A percentile compares a stretch with the other conserved stretches of the same genome.
These are phyloP conservation scores for Drechmeria coniospora DNA, from an alignment of 2,329 filamentous ascomycete species.

Conservation along the genomic window DNA sequence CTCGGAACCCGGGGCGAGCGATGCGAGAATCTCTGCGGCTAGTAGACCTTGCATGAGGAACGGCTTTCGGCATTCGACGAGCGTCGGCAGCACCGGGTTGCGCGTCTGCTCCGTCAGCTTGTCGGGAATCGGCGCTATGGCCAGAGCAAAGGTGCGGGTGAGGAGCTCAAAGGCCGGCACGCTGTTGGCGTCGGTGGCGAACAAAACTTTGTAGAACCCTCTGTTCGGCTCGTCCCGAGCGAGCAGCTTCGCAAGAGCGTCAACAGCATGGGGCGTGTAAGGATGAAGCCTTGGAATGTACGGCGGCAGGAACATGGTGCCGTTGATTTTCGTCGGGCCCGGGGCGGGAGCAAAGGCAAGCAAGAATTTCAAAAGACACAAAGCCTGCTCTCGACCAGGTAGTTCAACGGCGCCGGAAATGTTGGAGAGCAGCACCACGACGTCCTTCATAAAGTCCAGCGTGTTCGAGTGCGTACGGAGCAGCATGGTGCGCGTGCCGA, in stretches of 20 bases:
- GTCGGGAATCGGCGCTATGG: constrained; percentile 73
- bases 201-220: constrained; percentile 67
- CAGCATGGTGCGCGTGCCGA: constrained; percentile 80
- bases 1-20: constrained; percentile 57
- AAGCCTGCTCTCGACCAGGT: constrained; percentile 72
- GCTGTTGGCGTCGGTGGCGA: constrained; percentile 52
- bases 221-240: constrained; percentile 90
- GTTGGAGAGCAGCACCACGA: constrained; percentile 80
- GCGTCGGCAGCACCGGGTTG: constrained; percentile 42
- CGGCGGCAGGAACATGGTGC: constrained; percentile 56
- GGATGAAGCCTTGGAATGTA: constrained; percentile 73
- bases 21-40: constrained; percentile 74
- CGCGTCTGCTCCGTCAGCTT: constrained; percentile 34
- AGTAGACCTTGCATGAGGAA: constrained; percentile 85
- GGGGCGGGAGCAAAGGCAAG: constrained; percentile 79
- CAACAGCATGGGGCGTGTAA: constrained; percentile 79
- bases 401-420: constrained; percentile 67
- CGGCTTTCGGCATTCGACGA: constrained; percentile 73
- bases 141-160: constrained; percentile 73
- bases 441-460: constrained; percentile 93
- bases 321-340: constrained; percentile 40
- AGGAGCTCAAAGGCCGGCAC: constrained; percentile 61
- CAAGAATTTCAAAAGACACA: constrained; percentile 76
- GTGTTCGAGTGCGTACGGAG: constrained; percentile 71
- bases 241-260: constrained; percentile 79